phyloP scores from a whole-genome alignment of 139 green algal genomes.

The Chara braunii region DNA sequence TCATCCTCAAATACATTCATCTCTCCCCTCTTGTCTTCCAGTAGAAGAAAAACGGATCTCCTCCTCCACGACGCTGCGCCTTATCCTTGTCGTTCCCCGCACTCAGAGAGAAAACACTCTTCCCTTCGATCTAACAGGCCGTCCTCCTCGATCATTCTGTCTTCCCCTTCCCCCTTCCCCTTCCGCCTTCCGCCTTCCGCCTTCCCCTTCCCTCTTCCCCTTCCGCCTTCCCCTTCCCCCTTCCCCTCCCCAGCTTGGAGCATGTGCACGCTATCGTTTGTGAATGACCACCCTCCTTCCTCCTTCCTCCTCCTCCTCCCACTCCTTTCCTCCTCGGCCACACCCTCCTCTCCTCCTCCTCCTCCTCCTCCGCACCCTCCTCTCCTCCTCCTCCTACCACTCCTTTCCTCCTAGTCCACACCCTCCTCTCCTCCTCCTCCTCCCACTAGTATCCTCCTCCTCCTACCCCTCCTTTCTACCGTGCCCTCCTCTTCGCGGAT shows the following conservation, averaged over 20 bases:
- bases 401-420: neutral
- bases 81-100: no score
- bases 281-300: neutral
- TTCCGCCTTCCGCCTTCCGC: neutral
- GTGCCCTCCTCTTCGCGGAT: neutral
- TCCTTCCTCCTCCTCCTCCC: slow-evolving; percentile 1
- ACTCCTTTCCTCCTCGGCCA: neutral
- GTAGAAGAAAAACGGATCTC: no score
- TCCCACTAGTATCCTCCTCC: neutral
- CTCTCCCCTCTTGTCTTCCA: no score
- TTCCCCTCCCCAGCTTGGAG: neutral
- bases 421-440: neutral
- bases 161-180: neutral
- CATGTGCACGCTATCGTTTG: neutral
- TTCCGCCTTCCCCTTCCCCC: neutral
- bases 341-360: neutral
- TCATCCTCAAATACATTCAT: no score
- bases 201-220: neutral
- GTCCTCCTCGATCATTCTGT: neutral
- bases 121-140: neutral
- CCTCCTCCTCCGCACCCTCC: neutral
- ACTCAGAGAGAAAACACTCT: no score
- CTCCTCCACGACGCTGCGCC: no score
- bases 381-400: neutral
- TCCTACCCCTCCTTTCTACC: neutral